Evolutionary conservation across 192 early-diverging fungal species (phyloP).

Genomic region (Dissophora ornata): DNA sequence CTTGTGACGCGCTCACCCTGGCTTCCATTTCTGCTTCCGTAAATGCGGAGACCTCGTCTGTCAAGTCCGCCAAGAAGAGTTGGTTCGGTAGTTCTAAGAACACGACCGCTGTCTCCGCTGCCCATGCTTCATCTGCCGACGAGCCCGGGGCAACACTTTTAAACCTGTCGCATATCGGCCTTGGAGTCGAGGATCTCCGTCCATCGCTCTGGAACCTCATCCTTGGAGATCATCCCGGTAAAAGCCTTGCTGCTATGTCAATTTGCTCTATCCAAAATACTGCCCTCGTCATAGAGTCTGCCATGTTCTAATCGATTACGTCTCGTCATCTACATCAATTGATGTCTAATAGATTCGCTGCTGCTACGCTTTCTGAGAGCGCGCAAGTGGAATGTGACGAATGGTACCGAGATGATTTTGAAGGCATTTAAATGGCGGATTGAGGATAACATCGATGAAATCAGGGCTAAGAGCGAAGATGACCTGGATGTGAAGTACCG

Average conservation of each 20-base stretch:
- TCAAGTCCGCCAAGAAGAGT: conserved; percentile 5
- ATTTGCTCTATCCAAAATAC: too few species aligned
- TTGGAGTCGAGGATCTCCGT: conserved; percentile 27
- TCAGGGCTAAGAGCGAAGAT: conserved; percentile 52
- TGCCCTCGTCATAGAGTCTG: too few species aligned
- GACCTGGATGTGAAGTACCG: conserved; percentile 48
- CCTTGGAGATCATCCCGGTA: conserved; percentile 52
- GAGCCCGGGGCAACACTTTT: conserved; percentile 19
- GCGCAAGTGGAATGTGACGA: conserved; percentile 88
- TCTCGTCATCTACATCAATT: too few species aligned
- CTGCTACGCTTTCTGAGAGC: conserved; percentile 88
- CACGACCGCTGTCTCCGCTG: conserved; percentile 5
- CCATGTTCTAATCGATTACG: too few species aligned
- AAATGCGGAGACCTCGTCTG: neutral
- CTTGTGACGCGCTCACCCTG: conserved; percentile 2
- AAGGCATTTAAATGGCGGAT: conserved; percentile 81
- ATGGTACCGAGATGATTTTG: conserved; percentile 81
- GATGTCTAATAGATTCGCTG: conserved; percentile 78
- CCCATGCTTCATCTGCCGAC: too few species aligned
- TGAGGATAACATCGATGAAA: conserved; percentile 65
- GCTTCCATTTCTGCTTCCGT: too few species aligned
- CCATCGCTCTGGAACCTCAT: conserved; percentile 52
- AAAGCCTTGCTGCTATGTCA: too few species aligned
- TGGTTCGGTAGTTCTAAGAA: conserved; percentile 5
- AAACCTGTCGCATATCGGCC: conserved; percentile 33